A percentile compares a stretch with the other conserved stretches of the same genome.
These are phyloP conservation scores for Suillus brevipes DNA, from an alignment of 768 basidiomycete genomes.

Conservation along the genomic window DNA sequence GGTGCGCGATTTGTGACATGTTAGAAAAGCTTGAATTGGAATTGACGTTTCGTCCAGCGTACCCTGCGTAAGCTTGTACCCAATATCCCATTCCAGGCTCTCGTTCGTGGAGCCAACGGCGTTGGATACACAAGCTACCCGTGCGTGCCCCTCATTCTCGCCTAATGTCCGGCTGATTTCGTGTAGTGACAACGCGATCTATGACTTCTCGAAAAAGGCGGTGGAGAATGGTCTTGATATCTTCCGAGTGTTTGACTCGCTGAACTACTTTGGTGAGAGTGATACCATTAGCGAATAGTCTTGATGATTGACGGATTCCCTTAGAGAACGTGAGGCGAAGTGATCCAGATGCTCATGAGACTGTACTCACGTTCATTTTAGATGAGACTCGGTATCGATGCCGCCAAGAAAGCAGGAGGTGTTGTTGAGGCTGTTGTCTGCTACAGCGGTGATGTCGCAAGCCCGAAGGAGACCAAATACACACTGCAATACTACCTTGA, in stretches of 20 bases:
- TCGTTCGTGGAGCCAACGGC: conserved; percentile 98
- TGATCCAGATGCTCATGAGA: not conserved
- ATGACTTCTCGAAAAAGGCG: conserved; percentile 99
- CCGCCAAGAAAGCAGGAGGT: conserved; percentile 99
- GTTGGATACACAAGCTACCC: conserved; percentile 99
- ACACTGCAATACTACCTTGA: conserved; percentile 96
- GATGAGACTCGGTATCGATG: conserved; percentile 98
- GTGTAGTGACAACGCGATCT: conserved; percentile 92
- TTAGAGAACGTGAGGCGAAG: conserved; percentile 66
- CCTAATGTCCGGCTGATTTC: conserved; percentile 12
- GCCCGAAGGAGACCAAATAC: conserved; percentile 94
- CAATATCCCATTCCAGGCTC: conserved; percentile 97
- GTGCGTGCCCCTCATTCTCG: conserved; percentile 43
- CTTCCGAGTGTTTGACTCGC: conserved; percentile 98
- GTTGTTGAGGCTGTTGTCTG: conserved; percentile 97
- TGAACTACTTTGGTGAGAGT: conserved; percentile 94
- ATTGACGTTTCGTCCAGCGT: conserved; percentile 49
- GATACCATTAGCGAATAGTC: not conserved
- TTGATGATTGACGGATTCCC: conserved; percentile 10
- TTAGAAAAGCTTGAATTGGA: conserved; percentile 11
- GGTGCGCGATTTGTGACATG: conserved; percentile 43
- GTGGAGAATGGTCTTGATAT: conserved; percentile 99
- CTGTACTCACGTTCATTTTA: conserved; percentile 35
- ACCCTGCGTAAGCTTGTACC: conserved; percentile 93
- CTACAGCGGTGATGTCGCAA: conserved; percentile 97